Base-by-base conservation (phyloP, 2,329 filamentous ascomycete genomes). In the Pestalotiopsis sp. region DNA sequence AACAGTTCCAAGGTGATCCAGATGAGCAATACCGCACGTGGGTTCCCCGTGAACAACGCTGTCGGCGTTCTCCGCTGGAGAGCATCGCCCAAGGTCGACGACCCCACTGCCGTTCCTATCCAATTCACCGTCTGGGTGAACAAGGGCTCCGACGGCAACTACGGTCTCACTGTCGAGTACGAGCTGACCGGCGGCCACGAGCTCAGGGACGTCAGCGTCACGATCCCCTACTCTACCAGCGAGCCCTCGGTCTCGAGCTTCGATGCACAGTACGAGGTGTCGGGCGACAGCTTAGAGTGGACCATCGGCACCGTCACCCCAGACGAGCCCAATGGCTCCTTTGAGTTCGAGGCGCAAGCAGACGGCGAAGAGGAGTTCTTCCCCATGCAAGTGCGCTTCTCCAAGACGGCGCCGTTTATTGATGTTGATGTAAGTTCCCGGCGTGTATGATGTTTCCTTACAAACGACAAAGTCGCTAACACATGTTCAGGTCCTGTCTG, bases 121-220 rank as follows among this genome's bases (percentile, higher is more conserved):
- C 96, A 92, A 48, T 98, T 99, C 80, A 98, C 94, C 2, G 95
- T 98, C 48, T 99, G 96, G 96, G 93, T 97, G 69, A 98, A 97
- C 81, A 94, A 94, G 80, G 92, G 93, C 61, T 87, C 89, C 24
- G 89, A 91, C 60, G 89, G 90, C 77, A 94, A 91, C 75, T 97
- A 91, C 80, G 97, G 92, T 71, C 89, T 99, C 76, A 99, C 95
- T 1, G 89, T 98, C 40, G 96, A 98, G 81, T 99, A 98, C 78
- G 96, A 99, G 80, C 88, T 97, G 68, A 95, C 92, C 0, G 93
- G 94, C 64, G 86, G 89, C 1, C 92, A 95, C 72, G 81, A 88
- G 13, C 84, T 99, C 68, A 91, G 90, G 71, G 94, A 98, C 76
- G 95, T 98, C 60, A 88, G 89, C 48, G 92, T 99, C 65, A 88